Evolutionary conservation across 2,329 filamentous ascomycete species (phyloP), one percentile per base, ranked within the genome.

Genomic region (Colletotrichum limetticola): DNA sequence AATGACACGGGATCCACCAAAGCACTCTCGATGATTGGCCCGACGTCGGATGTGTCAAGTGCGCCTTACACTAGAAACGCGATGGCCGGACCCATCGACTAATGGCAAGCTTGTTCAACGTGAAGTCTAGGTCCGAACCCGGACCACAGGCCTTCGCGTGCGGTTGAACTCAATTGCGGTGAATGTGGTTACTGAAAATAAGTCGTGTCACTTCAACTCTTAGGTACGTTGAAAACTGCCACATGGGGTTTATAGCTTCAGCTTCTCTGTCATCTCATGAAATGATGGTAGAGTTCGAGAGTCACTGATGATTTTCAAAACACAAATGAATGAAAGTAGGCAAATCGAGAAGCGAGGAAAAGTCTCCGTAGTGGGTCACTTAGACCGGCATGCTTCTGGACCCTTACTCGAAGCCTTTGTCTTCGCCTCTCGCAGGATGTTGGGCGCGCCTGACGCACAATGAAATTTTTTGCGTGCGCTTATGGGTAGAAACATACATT

Each of bases 51-150:
- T 71, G 64, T 68, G 64, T 71, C 64, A 71, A 71, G 49, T 68
- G 19, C 68, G 68, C 68, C 68, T 71, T 71, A 63, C 64, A 71
- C 64, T 68, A 63, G 28, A 67, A 53, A 35, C 49, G 46, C 57
- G n/a, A 49, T n/a, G 1, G 53, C 37, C n/a, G 26, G 53, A 52
- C 53, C 59, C 37, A 62, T 58, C 35, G 1, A 42, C 35, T 37
- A 26, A 53, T 35, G 19, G 19, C 42, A 42, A 42, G 35, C 35
- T 57, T 63, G 57, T 56, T 37, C 26, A 63, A 24, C 19, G 19
- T 24, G n/a, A 42, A 42, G 22, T 8, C 12, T 16, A 24, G 28
- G 19, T 63, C 60, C 46, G 46, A 63, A 22, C 28, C 46, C n/a
- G 60, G 60, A 63, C 12, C 22, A 14, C 22, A 49, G 59, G 37